These are phyloP conservation scores for Punica granatum DNA, from an alignment of 345 rosid genomes.

Conservation along the genomic window DNA sequence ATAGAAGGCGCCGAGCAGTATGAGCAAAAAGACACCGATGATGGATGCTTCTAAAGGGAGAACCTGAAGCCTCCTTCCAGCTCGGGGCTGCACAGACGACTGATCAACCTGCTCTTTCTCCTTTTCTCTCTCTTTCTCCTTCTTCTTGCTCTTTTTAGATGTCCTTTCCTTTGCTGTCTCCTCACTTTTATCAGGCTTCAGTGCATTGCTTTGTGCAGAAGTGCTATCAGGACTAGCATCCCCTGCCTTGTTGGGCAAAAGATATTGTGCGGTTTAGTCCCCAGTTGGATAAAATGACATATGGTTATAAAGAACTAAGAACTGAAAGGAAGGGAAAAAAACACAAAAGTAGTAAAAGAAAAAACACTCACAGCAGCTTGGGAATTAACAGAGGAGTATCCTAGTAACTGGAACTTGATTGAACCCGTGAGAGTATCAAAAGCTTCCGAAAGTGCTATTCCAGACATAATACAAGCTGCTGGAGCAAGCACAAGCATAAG, in stretches of 20 bases:
- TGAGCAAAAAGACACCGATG: conserved; percentile 70
- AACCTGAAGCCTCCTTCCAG: conserved; percentile 64
- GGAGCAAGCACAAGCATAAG: conserved; percentile 99
- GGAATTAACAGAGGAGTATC: conserved; percentile 24
- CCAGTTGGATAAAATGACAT: no score
- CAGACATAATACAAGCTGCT: conserved; percentile 98
- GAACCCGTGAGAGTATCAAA: conserved; percentile 85
- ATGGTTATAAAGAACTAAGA: background rate
- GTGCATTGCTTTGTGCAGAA: conserved; percentile 15
- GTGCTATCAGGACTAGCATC: conserved; percentile 35
- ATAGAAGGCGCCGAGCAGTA: conserved; percentile 89
- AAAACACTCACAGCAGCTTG: conserved; percentile 47
- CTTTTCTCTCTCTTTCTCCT: conserved; percentile 34
- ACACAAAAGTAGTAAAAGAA: background rate
- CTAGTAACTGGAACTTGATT: conserved; percentile 78
- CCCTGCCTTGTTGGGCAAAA: conserved; percentile 51
- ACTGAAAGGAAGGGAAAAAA: no score
- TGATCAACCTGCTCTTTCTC: conserved; percentile 36
- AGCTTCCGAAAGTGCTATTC: conserved; percentile 96
- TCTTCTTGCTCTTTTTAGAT: conserved; percentile 21
- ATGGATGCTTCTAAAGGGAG: conserved; percentile 80
- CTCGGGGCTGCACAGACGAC: conserved; percentile 41
- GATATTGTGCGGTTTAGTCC: no score
- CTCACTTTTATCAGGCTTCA: conserved; percentile 16
- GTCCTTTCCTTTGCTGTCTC: conserved; percentile 15